phyloP scores from a whole-genome alignment of 345 rosid species.

The Bretschneidera sinensis region DNA sequence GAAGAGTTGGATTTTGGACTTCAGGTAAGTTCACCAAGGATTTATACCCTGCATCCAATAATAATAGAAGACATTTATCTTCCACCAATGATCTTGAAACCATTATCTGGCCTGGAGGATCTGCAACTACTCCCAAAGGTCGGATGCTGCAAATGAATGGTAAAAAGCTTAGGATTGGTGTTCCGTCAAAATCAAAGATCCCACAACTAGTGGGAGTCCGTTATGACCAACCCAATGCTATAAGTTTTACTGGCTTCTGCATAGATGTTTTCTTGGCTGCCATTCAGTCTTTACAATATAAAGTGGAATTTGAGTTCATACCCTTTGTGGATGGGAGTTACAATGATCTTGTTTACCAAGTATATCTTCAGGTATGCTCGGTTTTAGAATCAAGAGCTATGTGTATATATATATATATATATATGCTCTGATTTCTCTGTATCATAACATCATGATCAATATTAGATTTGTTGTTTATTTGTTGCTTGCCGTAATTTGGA shows the following conservation, averaged over 20 bases:
- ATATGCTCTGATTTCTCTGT: too few relatives aligned
- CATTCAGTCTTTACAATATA: constrained; percentile 15
- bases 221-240: constrained; percentile 10
- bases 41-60: too few relatives aligned
- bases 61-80: constrained; percentile 5
- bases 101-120: constrained; percentile 36
- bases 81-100: constrained; percentile 18
- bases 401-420: too few relatives aligned
- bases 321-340: constrained; percentile 14
- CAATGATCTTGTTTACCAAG: constrained; percentile 26
- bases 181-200: constrained; percentile 29
- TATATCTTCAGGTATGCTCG: constrained; percentile 32
- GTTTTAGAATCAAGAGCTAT: too few relatives aligned
- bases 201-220: constrained; percentile 11
- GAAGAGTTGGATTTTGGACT: constrained; percentile 31
- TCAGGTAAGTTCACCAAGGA: constrained; percentile 13
- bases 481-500: too few relatives aligned
- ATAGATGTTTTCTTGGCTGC: constrained; percentile 35
- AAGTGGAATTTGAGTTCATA: constrained; percentile 27
- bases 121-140: constrained; percentile 18
- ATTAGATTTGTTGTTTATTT: too few relatives aligned
- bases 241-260: constrained; percentile 26
- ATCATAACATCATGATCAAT: too few relatives aligned
- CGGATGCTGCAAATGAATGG: background rate
- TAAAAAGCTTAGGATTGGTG: constrained; percentile 26